Conservation (phyloP, 169 alveolate species). For the Plasmodium vinckei region DNA sequence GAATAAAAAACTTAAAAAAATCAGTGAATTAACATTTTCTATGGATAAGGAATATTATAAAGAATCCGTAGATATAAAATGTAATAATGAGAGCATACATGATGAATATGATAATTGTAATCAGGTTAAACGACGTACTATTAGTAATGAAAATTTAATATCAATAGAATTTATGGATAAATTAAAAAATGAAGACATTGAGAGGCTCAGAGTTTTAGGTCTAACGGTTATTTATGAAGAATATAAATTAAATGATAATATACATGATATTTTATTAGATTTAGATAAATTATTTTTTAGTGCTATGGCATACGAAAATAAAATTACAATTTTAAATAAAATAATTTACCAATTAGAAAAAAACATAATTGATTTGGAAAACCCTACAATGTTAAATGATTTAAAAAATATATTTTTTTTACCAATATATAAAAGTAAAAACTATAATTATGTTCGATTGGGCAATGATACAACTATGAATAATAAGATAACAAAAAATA, state of each 20-base stretch:
- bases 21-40: constrained; percentile 20
- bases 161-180: constrained; percentile 13
- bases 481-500: not conserved
- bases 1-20: constrained; percentile 18
- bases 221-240: constrained; percentile 26
- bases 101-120: not conserved
- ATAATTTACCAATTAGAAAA: constrained; percentile 51
- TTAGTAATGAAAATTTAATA: constrained; percentile 30
- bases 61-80: not conserved
- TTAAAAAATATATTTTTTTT: constrained; percentile 39
- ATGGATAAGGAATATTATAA: constrained; percentile 18
- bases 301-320: constrained; percentile 12
- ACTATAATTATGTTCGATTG: not conserved
- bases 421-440: constrained; percentile 39
- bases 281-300: constrained; percentile 52
- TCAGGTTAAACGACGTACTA: not conserved
- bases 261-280: constrained; percentile 57
- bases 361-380: constrained; percentile 34
- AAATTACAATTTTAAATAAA: constrained; percentile 44
- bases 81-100: not conserved
- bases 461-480: not conserved
- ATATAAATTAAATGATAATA: constrained; percentile 53
- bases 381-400: constrained; percentile 32
- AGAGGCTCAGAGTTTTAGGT: constrained; percentile 26
- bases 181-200: constrained; percentile 13